Evolutionary conservation across 768 basidiomycete species (phyloP), one percentile per base, ranked within the genome.

Genomic region (Suillus clintonianus): DNA sequence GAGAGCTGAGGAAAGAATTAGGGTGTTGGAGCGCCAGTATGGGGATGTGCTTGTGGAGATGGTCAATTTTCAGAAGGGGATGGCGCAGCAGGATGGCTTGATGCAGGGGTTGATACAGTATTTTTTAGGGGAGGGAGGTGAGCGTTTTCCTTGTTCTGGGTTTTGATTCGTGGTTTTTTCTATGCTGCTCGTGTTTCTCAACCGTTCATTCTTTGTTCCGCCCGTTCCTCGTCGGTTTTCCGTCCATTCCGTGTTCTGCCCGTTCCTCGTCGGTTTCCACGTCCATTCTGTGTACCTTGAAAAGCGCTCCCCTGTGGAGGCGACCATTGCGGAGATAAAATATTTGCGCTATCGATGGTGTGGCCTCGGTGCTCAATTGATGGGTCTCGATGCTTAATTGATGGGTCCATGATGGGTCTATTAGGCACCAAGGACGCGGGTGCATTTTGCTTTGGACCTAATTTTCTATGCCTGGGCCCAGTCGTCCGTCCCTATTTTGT

Each of bases 51-150:
- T 90, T 39, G 81, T 81, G 66, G 89, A 91, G 75, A 86, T 91
- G 82, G 87, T 89, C 70, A 81, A 83, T 67, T 89, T 89, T 72
- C 89, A 90, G 76, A 78, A 85, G 64, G 86, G 85, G 67, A 86
- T 89, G 86, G 90, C 89, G 37, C 89, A 93, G 76, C 92, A 94
- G 79, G 94, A 96, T 68, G 86, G 86, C 47, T 74, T 94, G 61
- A 89, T 93, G 86, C 90, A 93, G 76, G 87, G 85, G 68, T 72
- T 95, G 64, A 89, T 95, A 68, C 87, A 89, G 63, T 92, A 92
- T 78, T 90, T 92, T 75, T 78, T 95, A 68, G 87, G 89, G 68
- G 92, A 92, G 77, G 81, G 80, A 65, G 82, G 83, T 83, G 73
- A 74, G 82, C 4, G 27, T 27, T 27, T 27, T 2, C 27, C 27